Conservation (phyloP, 805 yeast species). For the Candida endomychidarum region DNA sequence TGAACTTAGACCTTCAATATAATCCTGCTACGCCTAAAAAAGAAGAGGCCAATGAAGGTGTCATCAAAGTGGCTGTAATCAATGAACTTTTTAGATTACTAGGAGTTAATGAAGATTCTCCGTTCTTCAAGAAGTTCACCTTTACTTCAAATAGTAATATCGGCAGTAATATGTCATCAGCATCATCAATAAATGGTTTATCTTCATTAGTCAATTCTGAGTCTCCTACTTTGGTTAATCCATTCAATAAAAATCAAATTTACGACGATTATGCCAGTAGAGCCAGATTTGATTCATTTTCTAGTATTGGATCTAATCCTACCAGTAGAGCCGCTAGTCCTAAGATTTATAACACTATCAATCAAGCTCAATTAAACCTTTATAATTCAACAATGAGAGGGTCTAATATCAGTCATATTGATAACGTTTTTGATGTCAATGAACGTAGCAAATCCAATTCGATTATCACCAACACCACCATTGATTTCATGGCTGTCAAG, state of each 20-base stretch:
- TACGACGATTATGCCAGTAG: constrained; percentile 17
- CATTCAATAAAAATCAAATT: constrained; percentile 14
- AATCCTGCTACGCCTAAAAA: constrained; percentile 28
- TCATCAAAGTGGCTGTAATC: constrained; percentile 60
- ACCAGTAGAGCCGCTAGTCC: constrained; percentile 19
- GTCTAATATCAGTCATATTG: constrained; percentile 1
- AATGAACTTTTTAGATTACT: constrained; percentile 69
- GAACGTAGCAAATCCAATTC: constrained; percentile 9
- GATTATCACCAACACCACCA: not conserved
- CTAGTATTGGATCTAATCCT: constrained; percentile 15
- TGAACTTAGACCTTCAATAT: constrained; percentile 17
- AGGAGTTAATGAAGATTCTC: constrained; percentile 51
- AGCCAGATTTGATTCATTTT: constrained; percentile 18
- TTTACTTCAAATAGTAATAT: constrained; percentile 17
- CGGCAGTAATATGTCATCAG: constrained; percentile 22
- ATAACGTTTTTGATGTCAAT: constrained; percentile 3
- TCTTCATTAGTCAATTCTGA: constrained; percentile 19
- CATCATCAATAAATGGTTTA: constrained; percentile 32
- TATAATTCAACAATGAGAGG: constrained; percentile 10
- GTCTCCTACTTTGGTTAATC: constrained; percentile 8
- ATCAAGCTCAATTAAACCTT: constrained; percentile 18
- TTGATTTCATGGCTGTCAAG: constrained; percentile 27
- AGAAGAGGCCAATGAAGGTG: constrained; percentile 71
- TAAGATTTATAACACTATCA: constrained; percentile 33
- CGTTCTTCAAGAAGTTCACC: constrained; percentile 5